phyloP scores from a whole-genome alignment of 2,329 filamentous ascomycete species.

The Calonectria honghensis region DNA sequence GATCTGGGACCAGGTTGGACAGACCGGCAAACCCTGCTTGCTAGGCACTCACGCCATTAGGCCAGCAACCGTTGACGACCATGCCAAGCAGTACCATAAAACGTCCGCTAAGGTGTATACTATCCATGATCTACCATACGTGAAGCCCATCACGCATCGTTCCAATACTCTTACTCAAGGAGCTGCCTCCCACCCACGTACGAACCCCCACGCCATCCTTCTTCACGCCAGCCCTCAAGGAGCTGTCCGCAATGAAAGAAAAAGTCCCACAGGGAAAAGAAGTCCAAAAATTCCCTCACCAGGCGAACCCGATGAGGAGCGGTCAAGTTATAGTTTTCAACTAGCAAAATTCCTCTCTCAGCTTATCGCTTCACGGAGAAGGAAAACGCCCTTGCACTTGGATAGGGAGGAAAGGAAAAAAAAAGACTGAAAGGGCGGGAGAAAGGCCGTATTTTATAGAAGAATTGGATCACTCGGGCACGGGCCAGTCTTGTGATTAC shows the following conservation, averaged over 20 bases:
- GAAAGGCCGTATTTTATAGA: slow-evolving; percentile 59
- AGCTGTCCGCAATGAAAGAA: slow-evolving; percentile 65
- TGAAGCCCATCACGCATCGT: too few relatives aligned
- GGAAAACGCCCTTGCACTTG: slow-evolving; percentile 81
- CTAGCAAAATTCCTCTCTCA: slow-evolving; percentile 91
- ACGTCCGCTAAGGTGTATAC: too few relatives aligned
- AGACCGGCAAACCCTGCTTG: not conserved
- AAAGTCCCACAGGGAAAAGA: slow-evolving; percentile 54
- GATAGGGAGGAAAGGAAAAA: slow-evolving; percentile 71
- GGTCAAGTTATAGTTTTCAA: slow-evolving; percentile 89
- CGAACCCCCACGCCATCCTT: slow-evolving; percentile 55
- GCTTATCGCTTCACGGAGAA: slow-evolving; percentile 77
- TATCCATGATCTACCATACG: too few relatives aligned
- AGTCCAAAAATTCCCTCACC: slow-evolving; percentile 84
- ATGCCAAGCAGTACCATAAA: too few relatives aligned
- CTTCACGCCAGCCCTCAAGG: slow-evolving; percentile 62
- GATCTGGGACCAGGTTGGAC: not conserved
- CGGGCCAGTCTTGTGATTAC: slow-evolving; percentile 44
- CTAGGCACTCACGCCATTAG: not conserved
- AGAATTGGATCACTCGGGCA: slow-evolving; percentile 42
- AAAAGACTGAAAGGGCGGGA: slow-evolving; percentile 55
- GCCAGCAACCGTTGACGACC: not conserved
- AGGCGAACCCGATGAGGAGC: slow-evolving; percentile 80
- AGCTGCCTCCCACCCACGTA: not conserved
- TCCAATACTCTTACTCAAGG: too few relatives aligned